Base-by-base conservation (phyloP, 2,329 filamentous ascomycete genomes). In the Epichloe glyceriae region DNA sequence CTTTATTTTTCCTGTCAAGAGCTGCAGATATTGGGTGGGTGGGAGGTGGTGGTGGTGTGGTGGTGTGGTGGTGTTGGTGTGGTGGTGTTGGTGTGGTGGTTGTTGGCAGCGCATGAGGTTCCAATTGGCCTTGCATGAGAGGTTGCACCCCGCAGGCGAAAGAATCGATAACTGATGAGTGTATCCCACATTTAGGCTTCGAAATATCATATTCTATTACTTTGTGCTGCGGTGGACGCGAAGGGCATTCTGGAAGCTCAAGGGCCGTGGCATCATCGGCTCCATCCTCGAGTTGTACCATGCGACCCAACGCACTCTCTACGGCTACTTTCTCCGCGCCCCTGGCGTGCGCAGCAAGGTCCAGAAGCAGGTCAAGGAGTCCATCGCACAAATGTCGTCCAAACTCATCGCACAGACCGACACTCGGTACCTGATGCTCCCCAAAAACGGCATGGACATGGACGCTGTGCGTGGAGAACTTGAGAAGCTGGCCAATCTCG, bases 321-420 rank as follows among this genome's bases (percentile, higher is more conserved):
- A 95, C 68, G 86, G 86, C 54, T 77, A 88, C 63, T 93, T 98
- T 72, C 77, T 98, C 45, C 82, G 82, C 54, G 78, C 88, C 34
- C 93, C 93, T 1, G 89, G 90, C 51, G 88, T 98, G 49, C 86
- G 88, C 58, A 80, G 79, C 56, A 82, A 91, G 67, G 88, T 98
- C 11, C 82, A 89, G 63, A 83, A 86, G 59, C 87, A 97, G 67
- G 80, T 98, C 54, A 76, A 78, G 52, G 86, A 90, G 57, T 83
- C 88, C 3, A 76, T 95, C 46, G 73, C 79, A 49, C 93, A 94
- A 62, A 69, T 97, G 22, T 85, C 95, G 67, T 71, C 74, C 55
- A 97, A 95, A 72, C 79, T 98, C 49, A 82, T 95, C 0, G 83
- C 86, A 5, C 75, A 77, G 49, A 84, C 80, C 46, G 73, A 88